Percentiles rank a stretch among this genome's conserved stretches.
Conservation (phyloP, 768 basidiomycete species). For the Russula abietina region DNA sequence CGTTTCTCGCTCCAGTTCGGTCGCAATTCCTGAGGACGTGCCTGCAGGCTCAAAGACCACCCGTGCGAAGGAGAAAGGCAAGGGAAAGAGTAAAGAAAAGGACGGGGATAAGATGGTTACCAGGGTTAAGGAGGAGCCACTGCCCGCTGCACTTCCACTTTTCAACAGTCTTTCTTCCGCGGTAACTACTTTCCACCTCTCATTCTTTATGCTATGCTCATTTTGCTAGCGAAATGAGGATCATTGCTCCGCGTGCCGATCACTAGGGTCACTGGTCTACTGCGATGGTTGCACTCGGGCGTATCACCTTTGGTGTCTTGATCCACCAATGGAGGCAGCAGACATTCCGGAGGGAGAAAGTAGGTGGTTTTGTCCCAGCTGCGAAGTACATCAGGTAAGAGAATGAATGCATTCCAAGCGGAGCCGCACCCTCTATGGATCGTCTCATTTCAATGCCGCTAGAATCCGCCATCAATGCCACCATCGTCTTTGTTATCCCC, state of each 20-base stretch:
- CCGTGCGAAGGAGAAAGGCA: constrained; percentile 38
- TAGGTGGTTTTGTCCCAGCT: constrained; percentile 76
- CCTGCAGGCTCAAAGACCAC: constrained; percentile 2
- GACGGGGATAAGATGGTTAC: constrained; percentile 30
- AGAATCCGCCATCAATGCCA: constrained; percentile 67
- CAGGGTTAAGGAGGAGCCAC: constrained; percentile 44
- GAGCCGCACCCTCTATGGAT: constrained; percentile 15
- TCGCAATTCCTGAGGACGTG: constrained; percentile 28
- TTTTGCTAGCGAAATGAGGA: constrained; percentile 58
- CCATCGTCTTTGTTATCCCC: constrained; percentile 63
- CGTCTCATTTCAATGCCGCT: constrained; percentile 18
- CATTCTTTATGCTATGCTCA: constrained; percentile 9
- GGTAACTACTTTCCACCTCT: constrained; percentile 31
- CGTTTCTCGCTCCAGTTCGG: constrained; percentile 57
- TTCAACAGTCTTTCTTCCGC: constrained; percentile 33
- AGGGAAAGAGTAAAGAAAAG: constrained; percentile 37
- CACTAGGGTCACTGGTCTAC: constrained; percentile 80
- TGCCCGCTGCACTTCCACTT: constrained; percentile 33
- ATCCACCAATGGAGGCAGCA: constrained; percentile 86
- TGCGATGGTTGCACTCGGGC: constrained; percentile 96
- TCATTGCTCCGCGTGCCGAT: constrained; percentile 81
- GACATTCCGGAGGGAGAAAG: constrained; percentile 73
- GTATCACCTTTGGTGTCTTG: constrained; percentile 94
- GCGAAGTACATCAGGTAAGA: constrained; percentile 57
- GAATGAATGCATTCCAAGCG: constrained; percentile 25